A percentile compares a stretch with the other conserved stretches of the same genome.
Evolutionary conservation across 768 basidiomycete species (phyloP).

Genomic region (Pleurotus tuoliensis): DNA sequence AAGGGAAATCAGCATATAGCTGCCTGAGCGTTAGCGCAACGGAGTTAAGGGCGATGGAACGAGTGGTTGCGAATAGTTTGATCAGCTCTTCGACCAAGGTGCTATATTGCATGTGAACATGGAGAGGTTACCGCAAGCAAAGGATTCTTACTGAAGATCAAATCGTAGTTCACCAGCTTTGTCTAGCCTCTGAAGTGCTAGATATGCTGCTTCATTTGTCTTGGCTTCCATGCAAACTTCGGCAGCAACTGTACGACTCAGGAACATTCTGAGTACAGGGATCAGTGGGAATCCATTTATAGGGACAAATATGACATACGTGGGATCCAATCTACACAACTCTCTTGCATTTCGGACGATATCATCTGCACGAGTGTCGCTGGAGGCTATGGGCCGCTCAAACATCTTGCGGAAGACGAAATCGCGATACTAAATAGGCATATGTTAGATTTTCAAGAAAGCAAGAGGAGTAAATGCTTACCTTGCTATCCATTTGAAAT

Average conservation of each 20-base stretch:
- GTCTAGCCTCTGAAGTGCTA: constrained; percentile 64
- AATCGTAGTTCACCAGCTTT: constrained; percentile 65
- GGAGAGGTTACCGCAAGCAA: background rate
- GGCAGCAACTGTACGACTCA: constrained; percentile 78
- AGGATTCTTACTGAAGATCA: constrained; percentile 50
- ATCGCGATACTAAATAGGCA: constrained; percentile 58
- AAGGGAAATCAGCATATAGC: constrained; percentile 66
- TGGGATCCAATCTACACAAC: constrained; percentile 63
- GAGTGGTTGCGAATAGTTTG: constrained; percentile 69
- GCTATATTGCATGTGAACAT: constrained; percentile 22
- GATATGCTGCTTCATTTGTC: constrained; percentile 64
- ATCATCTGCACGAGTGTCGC: constrained; percentile 54
- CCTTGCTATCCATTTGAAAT: constrained; percentile 77
- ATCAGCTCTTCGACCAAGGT: constrained; percentile 61
- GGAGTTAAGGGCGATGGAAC: constrained; percentile 51
- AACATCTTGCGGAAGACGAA: constrained; percentile 90
- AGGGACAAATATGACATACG: constrained; percentile 35
- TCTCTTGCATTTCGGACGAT: constrained; percentile 70
- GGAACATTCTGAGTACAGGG: constrained; percentile 58
- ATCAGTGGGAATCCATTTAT: background rate
- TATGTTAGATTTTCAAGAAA: constrained; percentile 6
- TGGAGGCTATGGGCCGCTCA: constrained; percentile 48
- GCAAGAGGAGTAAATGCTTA: constrained; percentile 21
- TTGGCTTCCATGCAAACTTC: constrained; percentile 82
- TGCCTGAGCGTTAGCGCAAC: constrained; percentile 54